Conservation (phyloP, 257 asterid species). For the Jasminum sambac region DNA sequence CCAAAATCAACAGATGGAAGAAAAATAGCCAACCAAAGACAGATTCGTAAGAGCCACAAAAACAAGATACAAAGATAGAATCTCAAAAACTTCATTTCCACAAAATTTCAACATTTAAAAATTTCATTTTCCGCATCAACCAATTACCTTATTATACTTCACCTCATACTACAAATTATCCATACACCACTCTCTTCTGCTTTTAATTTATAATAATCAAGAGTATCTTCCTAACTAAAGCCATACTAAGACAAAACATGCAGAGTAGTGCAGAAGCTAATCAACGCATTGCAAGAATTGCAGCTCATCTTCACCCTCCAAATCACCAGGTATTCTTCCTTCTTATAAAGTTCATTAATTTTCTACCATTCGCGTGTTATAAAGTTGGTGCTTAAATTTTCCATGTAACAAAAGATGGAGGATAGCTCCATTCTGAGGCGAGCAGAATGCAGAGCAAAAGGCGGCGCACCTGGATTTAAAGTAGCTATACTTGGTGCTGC, state of each 20-base stretch:
- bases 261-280: slow-evolving; percentile 45
- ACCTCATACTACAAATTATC: slow-evolving; percentile 19
- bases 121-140: background rate
- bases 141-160: slow-evolving; percentile 27
- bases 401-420: slow-evolving; percentile 42
- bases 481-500: slow-evolving; percentile 96
- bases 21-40: slow-evolving; percentile 25
- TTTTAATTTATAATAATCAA: background rate
- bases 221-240: background rate
- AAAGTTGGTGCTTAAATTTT: background rate
- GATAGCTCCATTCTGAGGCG: slow-evolving; percentile 50
- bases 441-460: slow-evolving; percentile 86
- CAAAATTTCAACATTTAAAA: slow-evolving; percentile 11
- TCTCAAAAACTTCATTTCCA: slow-evolving; percentile 39
- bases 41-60: slow-evolving; percentile 56
- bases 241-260: slow-evolving; percentile 21
- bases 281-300: slow-evolving; percentile 71
- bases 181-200: slow-evolving; percentile 15
- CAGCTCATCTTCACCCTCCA: slow-evolving; percentile 84
- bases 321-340: slow-evolving; percentile 53
- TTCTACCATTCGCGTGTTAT: background rate
- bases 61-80: slow-evolving; percentile 48
- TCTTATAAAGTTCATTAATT: background rate
- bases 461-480: slow-evolving; percentile 91
- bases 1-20: slow-evolving; percentile 24